Evolutionary conservation across 257 asterid genomes (phyloP).

Genomic region (Ajuga chamaepitys): DNA sequence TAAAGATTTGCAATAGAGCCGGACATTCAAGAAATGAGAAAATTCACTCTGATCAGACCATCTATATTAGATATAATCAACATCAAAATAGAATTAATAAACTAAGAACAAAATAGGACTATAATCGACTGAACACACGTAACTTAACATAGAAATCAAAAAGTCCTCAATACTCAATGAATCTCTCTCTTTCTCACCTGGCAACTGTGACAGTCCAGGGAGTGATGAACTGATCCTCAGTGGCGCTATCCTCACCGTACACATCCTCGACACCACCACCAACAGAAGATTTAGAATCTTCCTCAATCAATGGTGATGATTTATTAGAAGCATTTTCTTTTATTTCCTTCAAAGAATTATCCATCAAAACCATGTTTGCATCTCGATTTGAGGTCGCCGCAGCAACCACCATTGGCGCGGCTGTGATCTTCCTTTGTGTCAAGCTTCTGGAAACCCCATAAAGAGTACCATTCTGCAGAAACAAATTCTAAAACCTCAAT

Average conservation of each 20-base stretch:
- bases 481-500: neutral
- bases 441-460: slow-evolving; percentile 52
- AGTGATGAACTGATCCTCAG: slow-evolving; percentile 47
- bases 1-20: too few species aligned
- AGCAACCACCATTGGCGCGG: slow-evolving; percentile 46
- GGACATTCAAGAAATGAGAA: neutral
- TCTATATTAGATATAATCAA: neutral
- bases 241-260: slow-evolving; percentile 63
- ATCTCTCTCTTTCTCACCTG: slow-evolving; percentile 37
- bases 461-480: slow-evolving; percentile 49
- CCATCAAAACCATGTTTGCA: slow-evolving; percentile 50
- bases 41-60: neutral
- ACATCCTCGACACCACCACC: slow-evolving; percentile 57
- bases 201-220: slow-evolving; percentile 67
- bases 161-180: slow-evolving; percentile 1
- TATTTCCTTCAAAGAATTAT: slow-evolving; percentile 29
- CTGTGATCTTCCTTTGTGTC: slow-evolving; percentile 28
- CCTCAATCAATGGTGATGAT: slow-evolving; percentile 22
- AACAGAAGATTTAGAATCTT: slow-evolving; percentile 29
- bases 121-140: neutral
- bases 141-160: neutral
- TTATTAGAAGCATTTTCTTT: slow-evolving; percentile 22
- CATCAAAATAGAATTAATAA: too few species aligned
- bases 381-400: slow-evolving; percentile 66
- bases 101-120: too few species aligned